Evolutionary conservation across 2,329 filamentous ascomycete genomes (phyloP).

Genomic region (Escovopsis weberi): DNA sequence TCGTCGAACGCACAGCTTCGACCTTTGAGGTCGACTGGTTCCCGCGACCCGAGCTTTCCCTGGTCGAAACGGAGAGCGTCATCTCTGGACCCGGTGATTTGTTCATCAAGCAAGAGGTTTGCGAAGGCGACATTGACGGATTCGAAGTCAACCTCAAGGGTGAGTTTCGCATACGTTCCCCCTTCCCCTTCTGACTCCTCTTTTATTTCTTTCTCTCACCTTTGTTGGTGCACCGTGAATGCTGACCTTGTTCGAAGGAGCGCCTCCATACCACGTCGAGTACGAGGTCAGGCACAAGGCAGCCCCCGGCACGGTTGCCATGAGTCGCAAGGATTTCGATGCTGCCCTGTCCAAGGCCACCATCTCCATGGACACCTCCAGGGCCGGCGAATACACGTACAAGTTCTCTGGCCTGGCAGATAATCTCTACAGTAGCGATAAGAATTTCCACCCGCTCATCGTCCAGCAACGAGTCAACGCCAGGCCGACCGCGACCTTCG

Average conservation of each 20-base stretch:
- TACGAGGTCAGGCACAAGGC: slow-evolving; percentile 68
- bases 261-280: slow-evolving; percentile 67
- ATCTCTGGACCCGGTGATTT: slow-evolving; percentile 26
- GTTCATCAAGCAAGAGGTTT: slow-evolving; percentile 68
- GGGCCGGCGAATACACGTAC: slow-evolving; percentile 75
- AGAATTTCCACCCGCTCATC: slow-evolving; percentile 49
- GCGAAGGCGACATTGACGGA: slow-evolving; percentile 85
- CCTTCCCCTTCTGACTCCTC: not conserved
- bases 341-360: slow-evolving; percentile 62
- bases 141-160: slow-evolving; percentile 71
- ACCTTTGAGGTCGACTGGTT: slow-evolving; percentile 77
- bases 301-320: slow-evolving; percentile 46
- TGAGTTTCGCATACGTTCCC: slow-evolving; percentile 21
- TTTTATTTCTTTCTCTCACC: too few relatives aligned
- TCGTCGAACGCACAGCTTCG: slow-evolving; percentile 58
- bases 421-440: slow-evolving; percentile 66
- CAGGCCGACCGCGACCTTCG: slow-evolving; percentile 68
- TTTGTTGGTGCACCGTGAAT: not conserved
- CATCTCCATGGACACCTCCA: slow-evolving; percentile 72
- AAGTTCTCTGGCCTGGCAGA: slow-evolving; percentile 73
- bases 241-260: slow-evolving; percentile 34
- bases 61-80: slow-evolving; percentile 52
- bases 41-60: slow-evolving; percentile 55
- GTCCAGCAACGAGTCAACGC: slow-evolving; percentile 76
- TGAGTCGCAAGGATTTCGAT: slow-evolving; percentile 58